phyloP scores from a whole-genome alignment of 495 filamentous ascomycete genomes.

The Sphaerosporella brunnea region DNA sequence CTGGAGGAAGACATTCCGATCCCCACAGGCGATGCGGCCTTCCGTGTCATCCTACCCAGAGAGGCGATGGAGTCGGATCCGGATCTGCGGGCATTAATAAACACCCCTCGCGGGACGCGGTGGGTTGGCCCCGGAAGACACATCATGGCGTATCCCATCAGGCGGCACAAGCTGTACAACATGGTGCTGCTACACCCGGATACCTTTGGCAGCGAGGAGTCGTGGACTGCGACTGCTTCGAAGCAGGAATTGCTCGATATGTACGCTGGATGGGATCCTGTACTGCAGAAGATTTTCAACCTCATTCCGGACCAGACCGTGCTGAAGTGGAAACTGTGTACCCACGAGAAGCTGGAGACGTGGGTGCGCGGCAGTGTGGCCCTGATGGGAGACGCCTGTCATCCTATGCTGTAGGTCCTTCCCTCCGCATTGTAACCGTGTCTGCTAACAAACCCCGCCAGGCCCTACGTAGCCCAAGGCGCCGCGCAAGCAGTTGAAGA shows the following conservation, averaged over 20 bases:
- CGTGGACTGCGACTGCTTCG: slow-evolving; percentile 55
- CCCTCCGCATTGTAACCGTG: background rate
- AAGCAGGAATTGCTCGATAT: slow-evolving; percentile 51
- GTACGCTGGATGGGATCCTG: slow-evolving; percentile 53
- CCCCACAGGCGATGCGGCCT: slow-evolving; percentile 65
- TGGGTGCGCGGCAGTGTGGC: slow-evolving; percentile 52
- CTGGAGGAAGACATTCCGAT: slow-evolving; percentile 38
- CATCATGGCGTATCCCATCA: slow-evolving; percentile 69
- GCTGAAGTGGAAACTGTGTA: slow-evolving; percentile 63
- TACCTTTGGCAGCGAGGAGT: slow-evolving; percentile 50
- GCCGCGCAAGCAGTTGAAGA: slow-evolving; percentile 77
- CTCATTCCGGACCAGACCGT: slow-evolving; percentile 68
- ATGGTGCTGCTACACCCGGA: slow-evolving; percentile 60
- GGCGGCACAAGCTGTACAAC: slow-evolving; percentile 61
- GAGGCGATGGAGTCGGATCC: slow-evolving; percentile 48
- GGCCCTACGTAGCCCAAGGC: slow-evolving; percentile 50
- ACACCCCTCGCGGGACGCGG: slow-evolving; percentile 47
- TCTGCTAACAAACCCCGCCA: background rate
- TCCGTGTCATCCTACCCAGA: slow-evolving; percentile 63
- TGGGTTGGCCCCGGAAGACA: slow-evolving; percentile 66
- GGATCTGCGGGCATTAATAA: slow-evolving; percentile 48
- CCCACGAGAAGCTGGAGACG: slow-evolving; percentile 48
- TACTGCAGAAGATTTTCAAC: slow-evolving; percentile 52
- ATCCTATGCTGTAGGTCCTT: slow-evolving; percentile 41
- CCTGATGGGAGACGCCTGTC: slow-evolving; percentile 62